phyloP scores from a whole-genome alignment of 208 protist species.

The Balamuthia mandrillaris region DNA sequence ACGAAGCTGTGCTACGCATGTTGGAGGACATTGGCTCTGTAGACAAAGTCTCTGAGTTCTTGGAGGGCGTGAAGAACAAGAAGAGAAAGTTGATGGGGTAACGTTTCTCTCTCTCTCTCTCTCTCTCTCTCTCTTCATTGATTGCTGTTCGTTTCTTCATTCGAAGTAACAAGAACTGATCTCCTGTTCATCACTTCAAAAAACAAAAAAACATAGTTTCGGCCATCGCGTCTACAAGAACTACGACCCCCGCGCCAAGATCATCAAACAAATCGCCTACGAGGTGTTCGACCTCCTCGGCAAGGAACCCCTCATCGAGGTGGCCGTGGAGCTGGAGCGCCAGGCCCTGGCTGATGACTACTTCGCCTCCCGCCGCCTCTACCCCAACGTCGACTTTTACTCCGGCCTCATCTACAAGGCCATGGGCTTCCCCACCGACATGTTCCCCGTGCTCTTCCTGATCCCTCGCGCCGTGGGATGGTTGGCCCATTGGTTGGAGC shows the following conservation, averaged over 20 bases:
- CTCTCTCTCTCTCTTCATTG: no score
- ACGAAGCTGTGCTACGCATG: constrained; percentile 72
- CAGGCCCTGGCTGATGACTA: constrained; percentile 71
- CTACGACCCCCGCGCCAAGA: constrained; percentile 76
- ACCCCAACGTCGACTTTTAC: constrained; percentile 79
- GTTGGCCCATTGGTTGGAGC: constrained; percentile 72
- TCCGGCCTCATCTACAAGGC: constrained; percentile 68
- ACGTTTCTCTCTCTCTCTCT: no score
- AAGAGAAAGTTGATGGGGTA: constrained; percentile 71
- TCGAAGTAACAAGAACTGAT: constrained; percentile 36
- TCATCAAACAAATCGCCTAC: constrained; percentile 61
- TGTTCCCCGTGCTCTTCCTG: constrained; percentile 78
- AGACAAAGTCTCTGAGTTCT: constrained; percentile 59
- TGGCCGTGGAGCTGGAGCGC: constrained; percentile 70
- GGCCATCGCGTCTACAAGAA: constrained; percentile 80
- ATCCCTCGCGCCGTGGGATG: constrained; percentile 76
- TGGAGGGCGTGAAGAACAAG: constrained; percentile 61
- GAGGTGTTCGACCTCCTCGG: constrained; percentile 58
- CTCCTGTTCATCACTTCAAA: no score
- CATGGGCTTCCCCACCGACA: constrained; percentile 65
- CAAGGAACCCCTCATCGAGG: constrained; percentile 64
- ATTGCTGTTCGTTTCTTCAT: not conserved
- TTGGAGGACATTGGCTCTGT: constrained; percentile 71
- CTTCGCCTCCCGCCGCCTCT: constrained; percentile 71
- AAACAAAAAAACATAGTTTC: no score